Percentiles rank a stretch among this genome's conserved stretches.
Evolutionary conservation across 208 protist genomes (phyloP).

Genomic region (Leishmania mexicana): DNA sequence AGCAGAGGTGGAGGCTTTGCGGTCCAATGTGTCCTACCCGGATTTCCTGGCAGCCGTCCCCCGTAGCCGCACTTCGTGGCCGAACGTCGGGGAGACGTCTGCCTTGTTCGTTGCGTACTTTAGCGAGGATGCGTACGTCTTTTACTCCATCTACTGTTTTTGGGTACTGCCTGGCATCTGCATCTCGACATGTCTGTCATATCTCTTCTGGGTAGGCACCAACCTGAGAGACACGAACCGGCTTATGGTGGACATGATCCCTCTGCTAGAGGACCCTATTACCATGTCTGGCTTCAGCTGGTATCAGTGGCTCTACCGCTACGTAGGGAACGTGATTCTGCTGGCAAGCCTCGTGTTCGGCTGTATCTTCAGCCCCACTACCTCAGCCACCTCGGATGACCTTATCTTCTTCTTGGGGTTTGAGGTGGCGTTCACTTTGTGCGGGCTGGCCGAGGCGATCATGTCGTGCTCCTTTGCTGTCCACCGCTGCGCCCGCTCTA

Average conservation of each 20-base stretch:
- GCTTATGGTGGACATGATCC: slow-evolving; percentile 58
- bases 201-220: slow-evolving; percentile 57
- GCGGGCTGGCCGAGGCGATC: slow-evolving; percentile 51
- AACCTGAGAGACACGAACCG: slow-evolving; percentile 58
- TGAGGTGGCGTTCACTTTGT: slow-evolving; percentile 55
- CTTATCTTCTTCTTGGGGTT: slow-evolving; percentile 64
- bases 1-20: slow-evolving; percentile 10
- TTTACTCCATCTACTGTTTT: slow-evolving; percentile 63
- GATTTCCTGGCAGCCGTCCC: slow-evolving; percentile 37
- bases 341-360: slow-evolving; percentile 58
- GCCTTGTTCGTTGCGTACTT: slow-evolving; percentile 65
- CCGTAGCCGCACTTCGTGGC: slow-evolving; percentile 23
- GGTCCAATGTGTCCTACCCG: slow-evolving; percentile 34
- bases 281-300: slow-evolving; percentile 54
- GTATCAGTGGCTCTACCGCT: slow-evolving; percentile 45
- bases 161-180: slow-evolving; percentile 62
- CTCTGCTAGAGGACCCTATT: slow-evolving; percentile 71
- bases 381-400: slow-evolving; percentile 36
- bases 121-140: slow-evolving; percentile 53
- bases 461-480: slow-evolving; percentile 49
- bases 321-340: slow-evolving; percentile 48
- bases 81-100: slow-evolving; percentile 45
- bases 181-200: slow-evolving; percentile 57
- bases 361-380: slow-evolving; percentile 60
- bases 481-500: slow-evolving; percentile 48